Evolutionary conservation across 2,329 filamentous ascomycete species (phyloP), one percentile per base, ranked within the genome.

Genomic region (Trichophaea hybrida): DNA sequence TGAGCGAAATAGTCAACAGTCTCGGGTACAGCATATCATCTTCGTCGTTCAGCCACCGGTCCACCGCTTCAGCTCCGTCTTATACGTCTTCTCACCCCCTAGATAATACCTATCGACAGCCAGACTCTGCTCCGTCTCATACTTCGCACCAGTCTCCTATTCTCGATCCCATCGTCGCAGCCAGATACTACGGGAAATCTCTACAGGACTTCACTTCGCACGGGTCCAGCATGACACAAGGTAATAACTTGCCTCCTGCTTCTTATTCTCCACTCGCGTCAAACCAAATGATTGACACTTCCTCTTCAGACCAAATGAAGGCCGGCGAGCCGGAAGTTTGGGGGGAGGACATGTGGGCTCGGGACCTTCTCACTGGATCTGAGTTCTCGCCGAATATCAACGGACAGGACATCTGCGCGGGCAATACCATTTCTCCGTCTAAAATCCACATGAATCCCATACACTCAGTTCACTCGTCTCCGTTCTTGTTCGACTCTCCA

Each of bases 21-120:
- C 64, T 65, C 61, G 64, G 64, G 55, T 63, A 65, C 52, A 60
- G 12, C 59, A 65, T 63, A 58, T 61, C 64, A 40, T 59, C 64
- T 44, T 61, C 64, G 55, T 63, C 63, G 31, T 65, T 65, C 34
- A 65, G 56, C 46, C 61, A 64, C 57, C 62, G 64, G 64, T 61
- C 63, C 24, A 24, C 24, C 24, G 24, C 24, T 49, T 54, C 59
- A 55, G 53, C 52, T 64, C 61, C 58, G 38, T 50, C 57, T 55
- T 50, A 58, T 60, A 58, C 57, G 48, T 12, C 43, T 38, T 33
- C 63, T 50, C 44, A 58, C 54, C 15, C 31, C 61, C 37, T 33
- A n/a, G 33, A 34, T 46, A 59, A 54, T 48, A 57, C 60, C n/a
- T 55, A 59, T 17, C 54, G 50, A 17, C 60, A 60, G 44, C 62